Evolutionary conservation across 768 basidiomycete species (phyloP).

Genomic region (Tephrocybe sp.): DNA sequence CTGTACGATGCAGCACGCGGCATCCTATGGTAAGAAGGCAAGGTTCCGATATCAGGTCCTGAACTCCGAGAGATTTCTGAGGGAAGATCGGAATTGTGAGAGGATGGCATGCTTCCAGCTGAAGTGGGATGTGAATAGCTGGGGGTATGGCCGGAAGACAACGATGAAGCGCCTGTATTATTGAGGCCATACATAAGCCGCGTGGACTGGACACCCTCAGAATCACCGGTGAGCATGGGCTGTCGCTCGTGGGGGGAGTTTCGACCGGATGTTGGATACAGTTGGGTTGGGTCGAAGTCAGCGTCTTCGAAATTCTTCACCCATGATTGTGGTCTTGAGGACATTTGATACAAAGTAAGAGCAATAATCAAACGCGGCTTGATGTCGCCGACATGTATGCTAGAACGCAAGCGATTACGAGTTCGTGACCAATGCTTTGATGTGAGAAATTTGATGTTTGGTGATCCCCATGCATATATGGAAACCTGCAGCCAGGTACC

Average conservation of each 20-base stretch:
- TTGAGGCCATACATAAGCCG: constrained; percentile 9
- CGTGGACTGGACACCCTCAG: constrained; percentile 8
- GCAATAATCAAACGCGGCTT: constrained; percentile 14
- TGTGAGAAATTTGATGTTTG: constrained; percentile 11
- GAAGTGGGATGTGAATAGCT: not conserved
- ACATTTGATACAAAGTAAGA: constrained; percentile 11
- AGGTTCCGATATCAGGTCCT: not conserved
- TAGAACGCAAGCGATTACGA: constrained; percentile 3
- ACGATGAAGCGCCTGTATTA: not conserved
- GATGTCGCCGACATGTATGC: constrained; percentile 13
- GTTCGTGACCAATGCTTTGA: constrained; percentile 14
- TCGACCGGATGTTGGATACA: constrained; percentile 3
- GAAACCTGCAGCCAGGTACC: no score
- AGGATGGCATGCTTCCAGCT: not conserved
- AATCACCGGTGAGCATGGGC: constrained; percentile 13
- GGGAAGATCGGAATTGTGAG: not conserved
- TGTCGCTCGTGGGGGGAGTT: constrained; percentile 16
- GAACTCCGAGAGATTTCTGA: not conserved
- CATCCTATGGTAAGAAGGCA: constrained; percentile 4
- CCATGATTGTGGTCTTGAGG: constrained; percentile 19
- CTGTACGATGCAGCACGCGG: constrained; percentile 13
- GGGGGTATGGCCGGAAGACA: not conserved
- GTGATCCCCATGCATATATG: not conserved
- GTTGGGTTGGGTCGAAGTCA: constrained; percentile 17
- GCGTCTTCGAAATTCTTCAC: constrained; percentile 21